phyloP scores from a whole-genome alignment of 2,329 filamentous ascomycete genomes.

The Ceratocystis colombiana region DNA sequence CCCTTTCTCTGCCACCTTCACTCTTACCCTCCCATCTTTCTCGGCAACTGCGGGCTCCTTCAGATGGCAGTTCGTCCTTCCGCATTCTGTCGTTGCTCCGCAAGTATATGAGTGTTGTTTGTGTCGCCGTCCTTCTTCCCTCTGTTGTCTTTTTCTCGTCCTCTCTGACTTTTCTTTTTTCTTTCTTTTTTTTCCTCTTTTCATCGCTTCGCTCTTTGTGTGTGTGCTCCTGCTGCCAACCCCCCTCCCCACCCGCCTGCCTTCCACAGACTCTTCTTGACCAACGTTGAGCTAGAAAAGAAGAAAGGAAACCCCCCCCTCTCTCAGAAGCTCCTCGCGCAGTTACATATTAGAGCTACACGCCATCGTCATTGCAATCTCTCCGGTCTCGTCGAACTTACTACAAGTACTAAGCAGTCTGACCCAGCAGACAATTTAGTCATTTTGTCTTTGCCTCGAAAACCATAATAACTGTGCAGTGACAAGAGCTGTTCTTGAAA shows the following conservation, averaged over 20 bases:
- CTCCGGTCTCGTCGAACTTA: neutral
- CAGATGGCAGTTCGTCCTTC: neutral
- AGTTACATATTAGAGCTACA: constrained; percentile 8
- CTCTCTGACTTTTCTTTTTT: neutral
- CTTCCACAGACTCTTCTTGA: constrained; percentile 3
- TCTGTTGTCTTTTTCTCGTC: neutral
- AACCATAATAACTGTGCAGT: neutral
- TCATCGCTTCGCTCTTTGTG: neutral
- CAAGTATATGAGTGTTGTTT: constrained; percentile 8
- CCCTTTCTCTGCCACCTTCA: neutral
- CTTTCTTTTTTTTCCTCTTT: neutral
- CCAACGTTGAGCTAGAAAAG: constrained; percentile 10
- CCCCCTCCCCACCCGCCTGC: neutral
- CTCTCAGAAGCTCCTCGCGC: neutral
- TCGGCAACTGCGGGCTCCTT: neutral
- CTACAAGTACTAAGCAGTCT: constrained; percentile 1
- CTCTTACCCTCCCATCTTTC: neutral
- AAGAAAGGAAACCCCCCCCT: no score
- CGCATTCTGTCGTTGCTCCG: neutral
- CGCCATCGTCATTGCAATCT: constrained; percentile 9
- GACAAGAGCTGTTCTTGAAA: neutral
- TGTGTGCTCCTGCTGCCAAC: neutral
- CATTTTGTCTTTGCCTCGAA: constrained; percentile 9
- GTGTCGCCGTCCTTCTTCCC: neutral
- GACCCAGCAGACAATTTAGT: neutral